Evolutionary conservation across 148 eudicot species (phyloP).

Genomic region (Rheum nobile): DNA sequence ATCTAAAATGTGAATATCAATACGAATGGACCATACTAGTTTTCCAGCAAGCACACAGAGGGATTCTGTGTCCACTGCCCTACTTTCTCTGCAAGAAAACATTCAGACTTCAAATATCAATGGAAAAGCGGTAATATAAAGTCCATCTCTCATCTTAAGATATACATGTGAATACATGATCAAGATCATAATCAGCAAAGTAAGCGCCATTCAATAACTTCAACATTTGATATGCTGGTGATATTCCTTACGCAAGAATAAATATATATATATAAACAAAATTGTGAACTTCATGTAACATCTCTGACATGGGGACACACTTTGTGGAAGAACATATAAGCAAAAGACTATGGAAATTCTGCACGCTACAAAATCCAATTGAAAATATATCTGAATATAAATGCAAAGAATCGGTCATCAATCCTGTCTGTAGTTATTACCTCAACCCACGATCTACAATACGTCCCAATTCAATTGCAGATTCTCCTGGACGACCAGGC

Average conservation of each 20-base stretch:
- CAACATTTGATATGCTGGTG: neutral
- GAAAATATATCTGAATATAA: neutral
- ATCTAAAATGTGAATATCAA: constrained; percentile 87
- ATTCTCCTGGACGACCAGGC: constrained; percentile 73
- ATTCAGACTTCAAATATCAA: constrained; percentile 3
- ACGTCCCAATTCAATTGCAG: constrained; percentile 78
- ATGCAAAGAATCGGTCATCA: neutral
- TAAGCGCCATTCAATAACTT: neutral
- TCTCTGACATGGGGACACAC: neutral
- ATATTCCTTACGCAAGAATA: neutral
- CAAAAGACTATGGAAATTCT: neutral
- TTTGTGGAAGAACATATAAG: neutral
- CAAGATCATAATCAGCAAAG: neutral
- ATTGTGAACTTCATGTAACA: neutral
- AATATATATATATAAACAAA: neutral
- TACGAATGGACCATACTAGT: constrained; percentile 81
- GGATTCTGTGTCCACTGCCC: constrained; percentile 93
- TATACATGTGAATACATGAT: neutral
- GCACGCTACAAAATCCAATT: neutral
- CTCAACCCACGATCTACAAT: constrained; percentile 91
- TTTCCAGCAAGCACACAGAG: constrained; percentile 90
- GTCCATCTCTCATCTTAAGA: neutral
- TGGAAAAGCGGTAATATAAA: neutral
- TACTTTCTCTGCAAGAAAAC: constrained; percentile 66
- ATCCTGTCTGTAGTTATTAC: constrained; percentile 15